phyloP scores from a whole-genome alignment of 176 grass and related monocot genomes.

The Coix lacrymajobi region DNA sequence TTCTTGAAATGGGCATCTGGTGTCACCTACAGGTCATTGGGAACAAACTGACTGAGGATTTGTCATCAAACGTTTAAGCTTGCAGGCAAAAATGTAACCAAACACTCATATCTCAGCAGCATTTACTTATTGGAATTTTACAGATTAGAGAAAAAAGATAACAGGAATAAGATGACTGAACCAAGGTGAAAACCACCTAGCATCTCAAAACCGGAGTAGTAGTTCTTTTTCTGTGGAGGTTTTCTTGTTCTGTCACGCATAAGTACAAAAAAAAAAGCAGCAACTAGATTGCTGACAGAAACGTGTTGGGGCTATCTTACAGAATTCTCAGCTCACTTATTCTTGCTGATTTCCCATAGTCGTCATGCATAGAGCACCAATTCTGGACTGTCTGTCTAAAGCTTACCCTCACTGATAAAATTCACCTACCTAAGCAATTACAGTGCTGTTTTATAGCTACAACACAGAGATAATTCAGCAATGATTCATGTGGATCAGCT shows the following conservation, averaged over 20 bases:
- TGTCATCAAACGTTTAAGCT: not conserved
- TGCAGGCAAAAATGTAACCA: not conserved
- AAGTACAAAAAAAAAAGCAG: not conserved
- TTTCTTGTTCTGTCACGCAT: not conserved
- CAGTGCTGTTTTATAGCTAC: not conserved
- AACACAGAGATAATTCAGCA: not conserved
- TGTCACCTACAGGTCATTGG: slow-evolving; percentile 23
- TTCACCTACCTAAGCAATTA: not conserved
- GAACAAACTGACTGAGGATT: not conserved
- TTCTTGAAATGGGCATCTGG: slow-evolving; percentile 54
- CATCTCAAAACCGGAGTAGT: not conserved
- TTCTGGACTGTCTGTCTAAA: not conserved
- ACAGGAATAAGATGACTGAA: not conserved
- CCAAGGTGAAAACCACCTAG: not conserved
- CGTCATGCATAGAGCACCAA: not conserved
- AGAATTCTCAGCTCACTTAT: not conserved
- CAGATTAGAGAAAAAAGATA: not conserved
- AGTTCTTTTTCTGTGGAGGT: not conserved
- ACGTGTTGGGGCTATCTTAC: not conserved
- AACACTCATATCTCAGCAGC: not conserved
- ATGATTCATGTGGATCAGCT: not conserved
- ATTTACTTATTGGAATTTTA: not conserved
- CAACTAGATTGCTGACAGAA: not conserved
- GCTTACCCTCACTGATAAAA: not conserved
- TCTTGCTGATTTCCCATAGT: not conserved